Base-by-base conservation (phyloP, 2,329 filamentous ascomycete genomes). In the Akanthomyces uredinophilus region DNA sequence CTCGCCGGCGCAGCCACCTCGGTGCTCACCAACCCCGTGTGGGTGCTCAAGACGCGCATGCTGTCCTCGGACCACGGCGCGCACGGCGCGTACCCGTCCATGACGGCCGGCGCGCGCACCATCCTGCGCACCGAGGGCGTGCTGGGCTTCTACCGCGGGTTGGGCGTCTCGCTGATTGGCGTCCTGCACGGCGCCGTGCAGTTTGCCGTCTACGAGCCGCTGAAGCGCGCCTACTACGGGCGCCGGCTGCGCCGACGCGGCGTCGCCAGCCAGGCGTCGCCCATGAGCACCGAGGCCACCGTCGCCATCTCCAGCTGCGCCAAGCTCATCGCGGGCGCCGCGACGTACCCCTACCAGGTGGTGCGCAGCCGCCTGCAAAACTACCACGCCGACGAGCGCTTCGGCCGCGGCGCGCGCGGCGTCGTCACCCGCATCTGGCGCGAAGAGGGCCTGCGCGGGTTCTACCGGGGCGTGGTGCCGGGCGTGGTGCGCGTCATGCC, bases 21-120 rank as follows among this genome's bases (percentile, higher is more conserved):
- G 49, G 77, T 91, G 35, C 81, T 94, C 66, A 98, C 95, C 35
- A 98, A 98, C 73, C 95, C 95, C 2, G 88, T 99, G 69, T 99
- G 95, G 95, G 95, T 99, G 3, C 87, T 99, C 73, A 98, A 98
- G 80, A 98, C 94, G 10, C 89, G 95, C 65, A 98, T 99, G 92
- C 81, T 98, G 27, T 92, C 92, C 35, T 93, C 91, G 4, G 91
- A 95, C 67, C 84, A 85, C 55, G 81, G 84, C 60, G 82, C 86
- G 6, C 84, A 82, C 2, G 92, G 92, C 16, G 95, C 94, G 1
- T 99, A 99, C 75, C 82, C 85, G 18, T 88, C 85, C 66, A 91
- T 97, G 80, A 77, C 81, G 66, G 82, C 87, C 54, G 95, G 95
- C 32, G 83, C 87, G 2, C 74, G 74, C 43, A 82, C 86, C 50